These are phyloP conservation scores for Fusarium papillatum DNA, from an alignment of 2,329 filamentous ascomycete species.

Conservation along the genomic window DNA sequence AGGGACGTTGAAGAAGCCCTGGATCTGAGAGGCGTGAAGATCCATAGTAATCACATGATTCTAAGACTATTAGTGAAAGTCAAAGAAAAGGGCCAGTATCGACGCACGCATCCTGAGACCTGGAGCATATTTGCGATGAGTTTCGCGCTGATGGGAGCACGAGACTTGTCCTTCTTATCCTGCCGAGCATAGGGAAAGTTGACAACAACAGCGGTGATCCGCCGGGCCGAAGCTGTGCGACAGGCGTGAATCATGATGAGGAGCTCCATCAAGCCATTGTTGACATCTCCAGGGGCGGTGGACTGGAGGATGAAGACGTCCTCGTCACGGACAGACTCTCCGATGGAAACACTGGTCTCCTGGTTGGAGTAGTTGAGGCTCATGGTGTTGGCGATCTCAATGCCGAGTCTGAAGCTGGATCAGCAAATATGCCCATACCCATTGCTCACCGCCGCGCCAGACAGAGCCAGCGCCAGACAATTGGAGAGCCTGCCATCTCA, in stretches of 20 bases:
- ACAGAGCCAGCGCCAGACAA: neutral
- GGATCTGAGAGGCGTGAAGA: conserved; percentile 92
- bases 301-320: conserved; percentile 99
- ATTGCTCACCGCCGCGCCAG: conserved; percentile 3
- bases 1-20: conserved; percentile 92
- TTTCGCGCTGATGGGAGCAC: conserved; percentile 96
- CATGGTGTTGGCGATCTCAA: conserved; percentile 84
- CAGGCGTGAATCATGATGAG: conserved; percentile 99
- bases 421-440: conserved; percentile 35
- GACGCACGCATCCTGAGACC: conserved; percentile 81
- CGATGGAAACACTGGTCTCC: conserved; percentile 92
- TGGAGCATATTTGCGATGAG: conserved; percentile 98
- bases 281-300: conserved; percentile 95
- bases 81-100: neutral
- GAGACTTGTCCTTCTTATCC: conserved; percentile 95
- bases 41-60: conserved; percentile 91
- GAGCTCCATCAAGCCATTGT: conserved; percentile 98
- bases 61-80: conserved; percentile 38
- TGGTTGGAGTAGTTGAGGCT: conserved; percentile 90
- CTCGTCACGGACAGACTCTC: conserved; percentile 96
- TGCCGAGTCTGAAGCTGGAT: conserved; percentile 71
- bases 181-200: conserved; percentile 98
- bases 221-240: conserved; percentile 76
- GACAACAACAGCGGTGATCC: conserved; percentile 95
- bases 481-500: conserved; percentile 3